Evolutionary conservation across 257 asterid species (phyloP), one percentile per base, ranked within the genome.

Genomic region (Cruciata laevipes): DNA sequence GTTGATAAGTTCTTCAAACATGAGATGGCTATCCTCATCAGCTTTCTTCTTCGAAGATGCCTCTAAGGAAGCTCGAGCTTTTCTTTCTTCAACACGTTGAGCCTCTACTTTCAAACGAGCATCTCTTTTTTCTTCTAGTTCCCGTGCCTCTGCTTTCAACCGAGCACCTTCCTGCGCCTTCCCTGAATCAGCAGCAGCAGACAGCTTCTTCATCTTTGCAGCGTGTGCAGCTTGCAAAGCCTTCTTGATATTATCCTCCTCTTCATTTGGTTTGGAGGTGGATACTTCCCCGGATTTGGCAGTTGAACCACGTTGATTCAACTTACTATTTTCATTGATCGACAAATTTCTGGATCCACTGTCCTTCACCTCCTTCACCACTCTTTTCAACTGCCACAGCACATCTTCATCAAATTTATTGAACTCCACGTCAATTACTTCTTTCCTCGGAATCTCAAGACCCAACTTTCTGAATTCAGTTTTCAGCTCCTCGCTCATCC

Each of bases 181-280:
- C 47, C 51, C 49, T 40, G 81, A 80, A 68, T 83, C 86, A 32
- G 91, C 90, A 74, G 78, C 96, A 30, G 98, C 97, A 76, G 81
- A 92, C 55, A 93, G 91, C 52, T 81, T 87, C 75, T 82, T 89
- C 12, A 92, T 78, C 95, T 75, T 83, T 65, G 96, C 98, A 49
- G 78, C 92, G 25, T 96, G 87, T 65, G 96, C 98, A 53, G 76
- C 92, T 24, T 95, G 85, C 71, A 87, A 75, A 14, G 96, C 98
- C 81, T 82, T 87, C 69, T 73, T 77, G 10, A 95, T 86, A 42
- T 4, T 42, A 5, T 92, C 90, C 75, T 81, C 53, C 61, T 79
- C 80, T 30, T 63, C 72, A 79, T 71, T 75, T 16, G 30, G 35
- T 33, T 73, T 33, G 25, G 84, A 65, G 71, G 69, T 63, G 81